phyloP scores from a whole-genome alignment of 352 stramenopile species.

The Phytopythium litorale region DNA sequence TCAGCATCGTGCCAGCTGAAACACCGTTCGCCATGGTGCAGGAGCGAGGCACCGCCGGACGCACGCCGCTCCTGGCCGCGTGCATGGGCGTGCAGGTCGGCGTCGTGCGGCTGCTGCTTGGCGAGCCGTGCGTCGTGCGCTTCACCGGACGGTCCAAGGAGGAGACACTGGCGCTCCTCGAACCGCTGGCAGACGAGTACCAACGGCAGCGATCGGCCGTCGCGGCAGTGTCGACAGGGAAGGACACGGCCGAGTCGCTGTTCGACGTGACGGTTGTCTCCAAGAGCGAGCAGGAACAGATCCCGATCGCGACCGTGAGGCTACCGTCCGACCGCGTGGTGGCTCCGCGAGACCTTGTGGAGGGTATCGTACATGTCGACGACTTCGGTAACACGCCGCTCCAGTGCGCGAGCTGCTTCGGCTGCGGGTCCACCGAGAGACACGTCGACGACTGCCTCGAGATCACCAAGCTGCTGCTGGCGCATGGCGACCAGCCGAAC shows the following conservation, averaged over 20 bases:
- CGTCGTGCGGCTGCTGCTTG: slow-evolving; percentile 61
- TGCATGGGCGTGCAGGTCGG: slow-evolving; percentile 62
- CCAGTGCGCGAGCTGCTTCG: slow-evolving; percentile 77
- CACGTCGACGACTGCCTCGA: slow-evolving; percentile 66
- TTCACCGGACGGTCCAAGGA: slow-evolving; percentile 53
- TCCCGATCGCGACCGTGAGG: slow-evolving; percentile 45
- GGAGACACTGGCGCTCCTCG: slow-evolving; percentile 41
- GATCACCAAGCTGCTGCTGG: slow-evolving; percentile 55
- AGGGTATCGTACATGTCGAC: slow-evolving; percentile 47
- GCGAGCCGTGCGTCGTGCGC: slow-evolving; percentile 52
- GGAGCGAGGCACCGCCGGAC: slow-evolving; percentile 41
- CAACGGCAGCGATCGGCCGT: background rate
- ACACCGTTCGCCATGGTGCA: slow-evolving; percentile 22
- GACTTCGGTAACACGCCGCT: slow-evolving; percentile 79
- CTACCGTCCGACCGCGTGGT: slow-evolving; percentile 39
- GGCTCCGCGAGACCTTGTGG: slow-evolving; percentile 38
- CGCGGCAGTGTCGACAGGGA: background rate
- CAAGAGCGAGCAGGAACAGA: slow-evolving; percentile 22
- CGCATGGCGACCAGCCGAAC: slow-evolving; percentile 68
- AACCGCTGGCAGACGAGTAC: slow-evolving; percentile 23
- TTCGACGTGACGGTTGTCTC: slow-evolving; percentile 46
- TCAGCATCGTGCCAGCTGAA: background rate
- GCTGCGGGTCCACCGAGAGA: slow-evolving; percentile 48
- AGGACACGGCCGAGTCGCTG: background rate
- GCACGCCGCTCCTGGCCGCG: slow-evolving; percentile 59